Evolutionary conservation across 352 stramenopile species (phyloP).

Genomic region (Phytophthora pluvialis): DNA sequence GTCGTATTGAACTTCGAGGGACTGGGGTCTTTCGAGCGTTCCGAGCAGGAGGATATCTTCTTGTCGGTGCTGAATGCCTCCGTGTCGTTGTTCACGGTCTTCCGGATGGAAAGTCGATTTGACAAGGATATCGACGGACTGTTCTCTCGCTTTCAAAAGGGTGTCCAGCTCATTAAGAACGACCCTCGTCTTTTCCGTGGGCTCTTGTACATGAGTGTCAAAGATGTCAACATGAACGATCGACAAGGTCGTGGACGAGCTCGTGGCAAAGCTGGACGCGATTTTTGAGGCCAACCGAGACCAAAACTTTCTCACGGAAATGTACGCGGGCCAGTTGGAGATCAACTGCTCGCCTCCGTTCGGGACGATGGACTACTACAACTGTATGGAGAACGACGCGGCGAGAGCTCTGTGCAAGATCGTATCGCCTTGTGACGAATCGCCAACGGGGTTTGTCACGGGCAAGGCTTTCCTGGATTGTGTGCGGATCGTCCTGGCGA

Average conservation of each 20-base stretch:
- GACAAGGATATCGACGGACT: slow-evolving; percentile 81
- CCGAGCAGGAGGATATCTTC: slow-evolving; percentile 77
- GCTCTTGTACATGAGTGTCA: slow-evolving; percentile 39
- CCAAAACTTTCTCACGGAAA: slow-evolving; percentile 68
- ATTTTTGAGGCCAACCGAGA: slow-evolving; percentile 52
- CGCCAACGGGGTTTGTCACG: slow-evolving; percentile 36
- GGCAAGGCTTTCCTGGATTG: slow-evolving; percentile 70
- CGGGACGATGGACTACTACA: slow-evolving; percentile 64
- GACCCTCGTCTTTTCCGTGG: slow-evolving; percentile 62
- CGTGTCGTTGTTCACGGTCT: slow-evolving; percentile 73
- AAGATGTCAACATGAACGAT: slow-evolving; percentile 77
- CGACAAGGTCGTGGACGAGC: slow-evolving; percentile 52
- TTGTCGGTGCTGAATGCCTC: slow-evolving; percentile 75
- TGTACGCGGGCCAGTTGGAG: slow-evolving; percentile 63
- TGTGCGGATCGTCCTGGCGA: slow-evolving; percentile 62
- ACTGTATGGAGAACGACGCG: slow-evolving; percentile 30
- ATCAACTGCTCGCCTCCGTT: slow-evolving; percentile 77
- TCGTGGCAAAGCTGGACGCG: slow-evolving; percentile 50
- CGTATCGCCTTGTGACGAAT: not conserved
- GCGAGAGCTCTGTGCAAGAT: slow-evolving; percentile 15
- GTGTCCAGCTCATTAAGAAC: slow-evolving; percentile 61
- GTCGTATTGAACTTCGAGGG: slow-evolving; percentile 82
- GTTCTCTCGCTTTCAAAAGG: slow-evolving; percentile 73
- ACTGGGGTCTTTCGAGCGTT: slow-evolving; percentile 72
- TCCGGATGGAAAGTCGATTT: slow-evolving; percentile 76